Base-by-base conservation (phyloP, 2,329 filamentous ascomycete genomes). In the Alternaria tenuissima region DNA sequence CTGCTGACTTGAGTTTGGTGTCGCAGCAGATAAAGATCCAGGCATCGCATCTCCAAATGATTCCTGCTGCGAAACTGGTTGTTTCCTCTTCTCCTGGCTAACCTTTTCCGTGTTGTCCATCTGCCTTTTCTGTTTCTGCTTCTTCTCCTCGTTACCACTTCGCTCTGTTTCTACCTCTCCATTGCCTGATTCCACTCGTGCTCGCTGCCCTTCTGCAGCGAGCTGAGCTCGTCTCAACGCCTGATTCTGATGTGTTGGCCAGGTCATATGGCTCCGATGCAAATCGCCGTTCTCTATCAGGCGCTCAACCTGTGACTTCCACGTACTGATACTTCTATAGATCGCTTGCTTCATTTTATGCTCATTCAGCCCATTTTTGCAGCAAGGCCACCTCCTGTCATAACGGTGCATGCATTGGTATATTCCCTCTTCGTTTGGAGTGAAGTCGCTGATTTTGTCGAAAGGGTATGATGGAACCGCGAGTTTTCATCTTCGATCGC, bases 331-430 rank as follows among this genome's bases (percentile, higher is more conserved):
- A 4, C 28, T 46, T 14, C 47, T 49, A 4, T 4, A 7, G 12
- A 55, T 48, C 3, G 44, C 48, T 7, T 26, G 6, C 7, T 20
- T 28, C 36, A 48, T 49, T 26, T 11, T 1, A 1, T 1, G 2
- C 5, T 14, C 7, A 1, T 12, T 24, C 4, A 55, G 26, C 4
- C 53, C 53, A 2, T 12, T 14, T 7, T n/a, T 39, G 18, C 53
- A 52, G 28, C 55, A 57, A 7, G 5, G 1, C 11, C 5, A n/a
- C 4, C 11, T 36, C 3, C 38, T 52, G 0, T 26, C 39, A 2
- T 0, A 43, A 0, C 4, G 5, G 16, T 57, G 55, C 11, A 41
- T 41, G 39, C 55, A 57, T 8, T 39, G 34, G 39, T 57, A 57
- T 7, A 14, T 30, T 1, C 47, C 46, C 2, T 46, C 49, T 1